These are phyloP conservation scores for Bimuria novae-zelandiae DNA, from an alignment of 2,329 filamentous ascomycete species.

Conservation along the genomic window DNA sequence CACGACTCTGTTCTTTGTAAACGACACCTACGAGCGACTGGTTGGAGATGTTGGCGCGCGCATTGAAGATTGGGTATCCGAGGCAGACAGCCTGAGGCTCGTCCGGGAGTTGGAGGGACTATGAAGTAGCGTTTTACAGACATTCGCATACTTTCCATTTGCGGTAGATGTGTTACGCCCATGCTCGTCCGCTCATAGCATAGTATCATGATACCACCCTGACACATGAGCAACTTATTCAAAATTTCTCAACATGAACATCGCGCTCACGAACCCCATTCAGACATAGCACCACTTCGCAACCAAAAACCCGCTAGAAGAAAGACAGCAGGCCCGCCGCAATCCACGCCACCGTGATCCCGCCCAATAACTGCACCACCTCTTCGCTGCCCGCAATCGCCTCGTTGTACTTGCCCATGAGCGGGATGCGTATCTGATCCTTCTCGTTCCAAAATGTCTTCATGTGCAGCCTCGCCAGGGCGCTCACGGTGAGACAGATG, in stretches of 20 bases:
- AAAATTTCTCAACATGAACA: no score
- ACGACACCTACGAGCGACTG: conserved; percentile 74
- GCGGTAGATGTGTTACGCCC: no score
- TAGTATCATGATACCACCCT: no score
- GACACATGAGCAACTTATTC: no score
- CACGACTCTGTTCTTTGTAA: conserved; percentile 77
- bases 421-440: conserved; percentile 39
- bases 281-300: no score
- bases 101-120: conserved; percentile 32
- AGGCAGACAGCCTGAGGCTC: conserved; percentile 53
- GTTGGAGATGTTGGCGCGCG: conserved; percentile 73
- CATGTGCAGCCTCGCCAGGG: conserved; percentile 32
- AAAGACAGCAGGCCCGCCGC: conserved; percentile 23
- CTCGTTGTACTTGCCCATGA: conserved; percentile 44
- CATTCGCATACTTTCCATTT: no score
- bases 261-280: no score
- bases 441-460: conserved; percentile 40
- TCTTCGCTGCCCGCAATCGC: conserved; percentile 39
- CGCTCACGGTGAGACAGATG: conserved; percentile 18
- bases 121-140: background rate
- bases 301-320: no score
- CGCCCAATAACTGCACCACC: conserved; percentile 30
- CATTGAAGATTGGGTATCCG: conserved; percentile 71
- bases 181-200: no score
- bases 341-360: conserved; percentile 26